phyloP scores from a whole-genome alignment of 768 basidiomycete genomes.

The Boletellus sp. region DNA sequence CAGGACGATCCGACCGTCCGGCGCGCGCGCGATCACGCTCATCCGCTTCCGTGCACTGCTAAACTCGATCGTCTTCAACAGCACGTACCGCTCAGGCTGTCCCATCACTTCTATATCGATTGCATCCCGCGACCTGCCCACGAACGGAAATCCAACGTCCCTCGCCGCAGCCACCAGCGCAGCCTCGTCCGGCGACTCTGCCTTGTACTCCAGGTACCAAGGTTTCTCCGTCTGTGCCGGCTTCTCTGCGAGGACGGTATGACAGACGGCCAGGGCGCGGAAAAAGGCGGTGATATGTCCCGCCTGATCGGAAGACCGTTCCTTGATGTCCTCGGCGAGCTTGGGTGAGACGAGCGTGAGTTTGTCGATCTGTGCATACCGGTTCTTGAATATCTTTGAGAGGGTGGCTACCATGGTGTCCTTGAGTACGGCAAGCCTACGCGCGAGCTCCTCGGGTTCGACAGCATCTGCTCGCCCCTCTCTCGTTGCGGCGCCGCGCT shows the following conservation, averaged over 20 bases:
- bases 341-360: conserved; percentile 86
- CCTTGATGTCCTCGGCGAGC: conserved; percentile 72
- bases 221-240: conserved; percentile 61
- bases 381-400: conserved; percentile 82
- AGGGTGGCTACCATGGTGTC: conserved; percentile 72
- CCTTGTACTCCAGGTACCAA: conserved; percentile 80
- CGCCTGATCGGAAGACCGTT: conserved; percentile 58
- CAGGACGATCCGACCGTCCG: conserved; percentile 76
- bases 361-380: conserved; percentile 74
- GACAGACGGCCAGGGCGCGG: conserved; percentile 92
- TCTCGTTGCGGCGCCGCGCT: conserved; percentile 84
- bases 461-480: conserved; percentile 65
- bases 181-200: conserved; percentile 94
- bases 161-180: conserved; percentile 90
- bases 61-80: conserved; percentile 86
- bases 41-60: conserved; percentile 93
- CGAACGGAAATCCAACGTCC: conserved; percentile 90
- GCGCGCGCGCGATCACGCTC: conserved; percentile 85
- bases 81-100: conserved; percentile 74
- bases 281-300: conserved; percentile 78
- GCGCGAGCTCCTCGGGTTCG: conserved; percentile 68
- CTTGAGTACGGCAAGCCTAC: conserved; percentile 63
- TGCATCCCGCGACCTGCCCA: conserved; percentile 66
- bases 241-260: conserved; percentile 81
- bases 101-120: conserved; percentile 93